Base-by-base conservation (phyloP, 257 asterid genomes). In the Voacanga thouarsii region DNA sequence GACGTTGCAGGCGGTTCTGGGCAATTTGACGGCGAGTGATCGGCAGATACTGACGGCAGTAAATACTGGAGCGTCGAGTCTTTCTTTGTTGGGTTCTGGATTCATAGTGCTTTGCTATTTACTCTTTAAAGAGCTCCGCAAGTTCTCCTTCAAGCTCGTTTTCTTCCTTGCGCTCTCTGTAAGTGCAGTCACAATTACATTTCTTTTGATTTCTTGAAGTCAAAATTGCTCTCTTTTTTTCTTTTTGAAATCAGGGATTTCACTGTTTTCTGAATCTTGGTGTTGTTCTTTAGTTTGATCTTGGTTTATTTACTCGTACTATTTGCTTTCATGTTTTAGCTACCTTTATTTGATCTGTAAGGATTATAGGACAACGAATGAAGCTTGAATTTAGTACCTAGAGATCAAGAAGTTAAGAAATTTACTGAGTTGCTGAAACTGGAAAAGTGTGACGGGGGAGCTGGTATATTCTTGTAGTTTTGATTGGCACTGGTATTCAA, bases 81-180 rank as follows among this genome's bases (percentile, higher is more conserved):
- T 96, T 63, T 96, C 98, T 45, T 88, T 96, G 81, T 77, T 89
- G 55, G 99, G 98, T 43, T 96, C 99, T 24, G 97, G 94, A 70
- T 96, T 96, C 90, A 96, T 96, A 74, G 99, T 92, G 64, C 89
- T 96, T 30, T 96, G 99, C 87, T 96, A 96, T 80, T 65, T 96
- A 37, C 89, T 92, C 81, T 96, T 96, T 85, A 96, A 90, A 82
- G 97, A 93, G 60, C 98, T 96, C 70, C 96, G 96, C 71, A 96
- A 96, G 90, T 93, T 96, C 82, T 96, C 97, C 80, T 96, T 96
- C 92, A 96, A 96, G 86, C 99, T 96, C 67, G 98, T 96, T 80
- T 96, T 96, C 91, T 96, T 85, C 90, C 99, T 96, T 82, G 98
- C 99, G 39, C 90, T 96, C 79, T 92, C 99, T 5, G 99, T 96